Conservation (phyloP, 164 flowering plant species). For the Annona cherimola region DNA sequence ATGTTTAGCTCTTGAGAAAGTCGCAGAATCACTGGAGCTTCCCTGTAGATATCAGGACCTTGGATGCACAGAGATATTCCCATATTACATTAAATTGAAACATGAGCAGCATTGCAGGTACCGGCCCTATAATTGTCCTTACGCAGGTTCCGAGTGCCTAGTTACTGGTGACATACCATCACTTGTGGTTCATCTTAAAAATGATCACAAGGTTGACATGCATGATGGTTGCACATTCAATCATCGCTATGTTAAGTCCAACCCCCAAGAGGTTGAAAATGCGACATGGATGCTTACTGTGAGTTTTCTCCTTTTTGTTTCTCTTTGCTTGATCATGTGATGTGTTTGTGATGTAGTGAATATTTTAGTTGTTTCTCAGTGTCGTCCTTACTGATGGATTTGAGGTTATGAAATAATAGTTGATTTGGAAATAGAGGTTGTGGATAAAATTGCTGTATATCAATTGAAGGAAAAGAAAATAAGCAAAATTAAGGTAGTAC, state of each 20-base stretch:
- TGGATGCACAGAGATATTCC: slow-evolving; percentile 58
- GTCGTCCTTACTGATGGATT: no score
- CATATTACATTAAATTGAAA: slow-evolving; percentile 54
- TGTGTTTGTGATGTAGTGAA: no score
- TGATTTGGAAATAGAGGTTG: no score
- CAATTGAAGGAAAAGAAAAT: neutral
- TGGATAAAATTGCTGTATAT: neutral
- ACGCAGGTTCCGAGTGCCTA: slow-evolving; percentile 69
- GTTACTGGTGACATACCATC: slow-evolving; percentile 52
- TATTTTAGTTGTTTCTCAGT: no score
- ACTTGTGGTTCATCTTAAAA: slow-evolving; percentile 56
- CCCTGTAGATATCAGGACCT: slow-evolving; percentile 48
- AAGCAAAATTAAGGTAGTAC: neutral
- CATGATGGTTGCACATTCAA: slow-evolving; percentile 66
- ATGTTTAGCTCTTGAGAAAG: slow-evolving; percentile 67
- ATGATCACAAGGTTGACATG: slow-evolving; percentile 76
- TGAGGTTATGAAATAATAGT: no score
- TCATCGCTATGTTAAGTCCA: slow-evolving; percentile 64
- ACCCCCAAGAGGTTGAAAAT: slow-evolving; percentile 56
- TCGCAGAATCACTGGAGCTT: slow-evolving; percentile 66
- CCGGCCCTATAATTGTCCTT: slow-evolving; percentile 66
- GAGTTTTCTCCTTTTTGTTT: slow-evolving; percentile 11
- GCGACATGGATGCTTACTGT: slow-evolving; percentile 82
- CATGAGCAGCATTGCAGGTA: slow-evolving; percentile 58
- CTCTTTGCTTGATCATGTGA: neutral